These are phyloP conservation scores for Ambrosia trifida DNA, from an alignment of 129 eudicot genomes.

Conservation along the genomic window DNA sequence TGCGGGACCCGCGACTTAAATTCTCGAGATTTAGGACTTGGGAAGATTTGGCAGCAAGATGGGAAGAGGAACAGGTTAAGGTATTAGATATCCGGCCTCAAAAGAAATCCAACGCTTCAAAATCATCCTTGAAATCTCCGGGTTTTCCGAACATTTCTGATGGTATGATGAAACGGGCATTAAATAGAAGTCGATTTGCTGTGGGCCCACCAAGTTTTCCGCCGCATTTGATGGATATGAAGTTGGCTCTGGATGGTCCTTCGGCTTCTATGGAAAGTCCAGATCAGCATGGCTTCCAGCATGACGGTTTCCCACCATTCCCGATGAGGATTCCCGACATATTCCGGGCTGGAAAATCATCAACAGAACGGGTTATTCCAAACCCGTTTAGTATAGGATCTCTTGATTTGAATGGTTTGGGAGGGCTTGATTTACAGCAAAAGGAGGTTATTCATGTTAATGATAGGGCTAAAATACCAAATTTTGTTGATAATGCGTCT, in stretches of 20 bases:
- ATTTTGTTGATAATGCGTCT: conserved; percentile 32
- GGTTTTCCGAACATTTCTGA: conserved; percentile 57
- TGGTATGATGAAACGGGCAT: conserved; percentile 73
- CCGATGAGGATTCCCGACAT: conserved; percentile 47
- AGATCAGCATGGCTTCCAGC: conserved; percentile 28
- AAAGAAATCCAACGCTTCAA: conserved; percentile 36
- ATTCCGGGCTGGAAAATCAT: conserved; percentile 41
- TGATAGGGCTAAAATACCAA: conserved; percentile 39
- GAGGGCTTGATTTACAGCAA: conserved; percentile 30
- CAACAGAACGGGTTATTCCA: conserved; percentile 42
- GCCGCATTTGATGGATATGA: conserved; percentile 78
- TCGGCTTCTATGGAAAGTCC: conserved; percentile 46
- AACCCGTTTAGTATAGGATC: conserved; percentile 46
- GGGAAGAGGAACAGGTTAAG: conserved; percentile 90
- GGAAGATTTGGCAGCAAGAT: conserved; percentile 65
- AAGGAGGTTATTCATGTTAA: conserved; percentile 37
- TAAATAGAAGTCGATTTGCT: conserved; percentile 52
- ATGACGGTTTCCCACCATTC: conserved; percentile 34
- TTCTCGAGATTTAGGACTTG: conserved; percentile 68
- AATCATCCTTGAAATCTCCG: conserved; percentile 45
- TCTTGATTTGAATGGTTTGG: conserved; percentile 45
- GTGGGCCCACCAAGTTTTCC: conserved; percentile 55
- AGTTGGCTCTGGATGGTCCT: conserved; percentile 61
- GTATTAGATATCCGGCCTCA: conserved; percentile 47
- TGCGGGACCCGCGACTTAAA: conserved; percentile 66